Conservation (phyloP, 2,329 filamentous ascomycete genomes). For the Parascedosporium putredinis region DNA sequence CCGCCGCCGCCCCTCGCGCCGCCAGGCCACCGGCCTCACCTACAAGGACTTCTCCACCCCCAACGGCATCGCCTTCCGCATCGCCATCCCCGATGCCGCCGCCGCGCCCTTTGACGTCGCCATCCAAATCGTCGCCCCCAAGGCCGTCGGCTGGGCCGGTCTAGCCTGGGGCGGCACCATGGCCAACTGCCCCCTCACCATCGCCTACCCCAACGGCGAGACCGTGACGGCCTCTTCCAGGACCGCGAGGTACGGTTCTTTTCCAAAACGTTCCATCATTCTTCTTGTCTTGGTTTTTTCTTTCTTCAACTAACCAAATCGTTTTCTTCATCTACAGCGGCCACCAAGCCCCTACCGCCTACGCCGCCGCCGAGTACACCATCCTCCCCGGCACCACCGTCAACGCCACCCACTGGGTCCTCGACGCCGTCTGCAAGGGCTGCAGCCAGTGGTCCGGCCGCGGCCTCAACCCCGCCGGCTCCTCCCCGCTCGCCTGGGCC, state of each 20-base stretch:
- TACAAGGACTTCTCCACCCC: constrained; percentile 16
- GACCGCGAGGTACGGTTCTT: constrained; percentile 22
- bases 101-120: constrained; percentile 27
- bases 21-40: constrained; percentile 2
- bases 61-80: constrained; percentile 18
- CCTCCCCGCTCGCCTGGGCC: constrained; percentile 28
- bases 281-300: too few relatives aligned
- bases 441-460: constrained; percentile 31
- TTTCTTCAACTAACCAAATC: too few relatives aligned
- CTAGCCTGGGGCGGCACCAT: constrained; percentile 34
- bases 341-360: constrained; percentile 21
- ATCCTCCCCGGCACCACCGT: constrained; percentile 23
- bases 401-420: constrained; percentile 24
- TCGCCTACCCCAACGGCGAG: constrained; percentile 29
- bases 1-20: neutral
- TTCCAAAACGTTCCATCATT: too few relatives aligned
- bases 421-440: constrained; percentile 25
- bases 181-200: constrained; percentile 30
- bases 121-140: constrained; percentile 30
- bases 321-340: constrained; percentile 20
- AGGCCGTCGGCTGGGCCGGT: constrained; percentile 30
- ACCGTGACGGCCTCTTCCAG: constrained; percentile 25
- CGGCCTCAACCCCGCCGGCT: constrained; percentile 23
- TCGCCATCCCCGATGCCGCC: constrained; percentile 25
- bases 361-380: constrained; percentile 21